These are phyloP conservation scores for Arabidopsis hybrid DNA, from an alignment of 441 rosid species.

Conservation along the genomic window DNA sequence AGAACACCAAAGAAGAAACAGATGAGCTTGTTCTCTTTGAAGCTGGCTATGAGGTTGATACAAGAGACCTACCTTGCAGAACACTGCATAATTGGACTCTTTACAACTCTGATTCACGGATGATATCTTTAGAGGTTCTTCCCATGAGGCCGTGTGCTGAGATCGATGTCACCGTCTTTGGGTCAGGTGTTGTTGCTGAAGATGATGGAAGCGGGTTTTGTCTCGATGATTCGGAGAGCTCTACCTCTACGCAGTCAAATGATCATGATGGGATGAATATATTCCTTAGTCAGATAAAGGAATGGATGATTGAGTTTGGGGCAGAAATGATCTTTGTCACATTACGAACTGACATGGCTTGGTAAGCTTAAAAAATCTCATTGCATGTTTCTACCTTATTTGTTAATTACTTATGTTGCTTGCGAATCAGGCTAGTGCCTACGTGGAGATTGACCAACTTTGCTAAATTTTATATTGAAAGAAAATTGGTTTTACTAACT, in stretches of 20 bases:
- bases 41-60: constrained; percentile 36
- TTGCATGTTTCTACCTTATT: background rate
- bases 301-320: constrained; percentile 84
- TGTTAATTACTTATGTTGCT: background rate
- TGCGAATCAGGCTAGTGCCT: too few species aligned
- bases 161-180: constrained; percentile 77
- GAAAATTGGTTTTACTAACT: too few species aligned
- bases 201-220: constrained; percentile 73
- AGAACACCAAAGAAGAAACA: constrained; percentile 59
- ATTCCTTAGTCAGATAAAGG: constrained; percentile 76
- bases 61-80: constrained; percentile 55
- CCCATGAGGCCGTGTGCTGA: constrained; percentile 80
- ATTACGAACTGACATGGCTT: constrained; percentile 76
- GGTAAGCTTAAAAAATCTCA: constrained; percentile 51
- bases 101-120: constrained; percentile 68
- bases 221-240: constrained; percentile 45
- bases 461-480: too few species aligned
- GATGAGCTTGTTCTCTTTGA: constrained; percentile 63
- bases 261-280: constrained; percentile 60
- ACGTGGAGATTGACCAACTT: too few species aligned
- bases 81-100: constrained; percentile 87
- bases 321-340: constrained; percentile 56
- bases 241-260: constrained; percentile 38
- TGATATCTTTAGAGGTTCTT: constrained; percentile 84
- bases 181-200: constrained; percentile 74